These are phyloP conservation scores for Nemania abortiva DNA, from an alignment of 2,329 filamentous ascomycete species.

Conservation along the genomic window DNA sequence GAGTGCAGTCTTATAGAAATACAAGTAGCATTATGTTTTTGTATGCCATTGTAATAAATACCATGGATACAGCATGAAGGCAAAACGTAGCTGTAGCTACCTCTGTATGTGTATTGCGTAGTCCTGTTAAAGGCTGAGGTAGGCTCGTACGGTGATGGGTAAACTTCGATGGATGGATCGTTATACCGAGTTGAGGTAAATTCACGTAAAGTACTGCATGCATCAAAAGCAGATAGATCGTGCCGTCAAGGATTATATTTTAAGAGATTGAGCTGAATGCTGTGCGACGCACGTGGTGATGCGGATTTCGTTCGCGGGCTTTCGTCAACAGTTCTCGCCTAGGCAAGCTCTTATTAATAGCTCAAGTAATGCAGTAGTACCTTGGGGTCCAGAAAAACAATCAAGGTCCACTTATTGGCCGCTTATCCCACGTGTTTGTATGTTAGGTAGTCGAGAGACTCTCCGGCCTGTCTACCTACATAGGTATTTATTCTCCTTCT, in stretches of 20 bases:
- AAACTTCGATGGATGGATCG: too few species aligned
- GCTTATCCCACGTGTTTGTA: conserved; percentile 32
- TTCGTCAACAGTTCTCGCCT: conserved; percentile 13
- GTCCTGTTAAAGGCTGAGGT: too few species aligned
- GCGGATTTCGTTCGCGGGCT: background rate
- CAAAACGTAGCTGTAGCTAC: too few species aligned
- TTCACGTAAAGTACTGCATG: background rate
- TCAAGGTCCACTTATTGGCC: conserved; percentile 27
- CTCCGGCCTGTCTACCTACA: background rate
- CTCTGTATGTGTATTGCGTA: background rate
- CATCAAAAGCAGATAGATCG: background rate
- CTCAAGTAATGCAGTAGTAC: background rate
- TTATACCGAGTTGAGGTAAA: background rate
- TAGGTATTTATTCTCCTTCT: too few species aligned
- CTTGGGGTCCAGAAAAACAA: background rate
- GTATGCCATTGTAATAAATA: too few species aligned
- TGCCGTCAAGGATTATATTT: background rate
- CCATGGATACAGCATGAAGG: too few species aligned
- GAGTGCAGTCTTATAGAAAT: background rate
- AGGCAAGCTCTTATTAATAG: conserved; percentile 24
- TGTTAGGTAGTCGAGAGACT: background rate
- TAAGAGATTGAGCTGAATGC: conserved; percentile 17
- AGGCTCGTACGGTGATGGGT: too few species aligned
- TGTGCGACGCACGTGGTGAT: conserved; percentile 30
- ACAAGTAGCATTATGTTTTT: background rate